Conservation (phyloP, 331 rosid genomes). For the Telfairia occidentalis region DNA sequence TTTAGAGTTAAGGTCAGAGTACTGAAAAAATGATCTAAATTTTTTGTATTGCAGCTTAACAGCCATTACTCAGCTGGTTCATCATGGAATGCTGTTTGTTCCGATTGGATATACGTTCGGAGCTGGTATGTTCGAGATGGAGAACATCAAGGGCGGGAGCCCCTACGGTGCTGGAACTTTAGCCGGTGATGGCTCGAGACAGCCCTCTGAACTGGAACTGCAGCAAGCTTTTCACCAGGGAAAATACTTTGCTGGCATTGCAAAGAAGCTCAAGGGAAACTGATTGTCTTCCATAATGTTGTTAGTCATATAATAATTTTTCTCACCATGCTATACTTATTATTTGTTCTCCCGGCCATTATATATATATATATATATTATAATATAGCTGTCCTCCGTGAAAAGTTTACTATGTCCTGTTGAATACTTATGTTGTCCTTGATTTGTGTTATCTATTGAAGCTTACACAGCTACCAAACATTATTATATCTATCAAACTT, state of each 20-base stretch:
- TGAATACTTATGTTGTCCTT: not conserved
- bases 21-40: not conserved
- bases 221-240: constrained; percentile 96
- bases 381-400: not conserved
- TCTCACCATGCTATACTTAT: not conserved
- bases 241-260: constrained; percentile 63
- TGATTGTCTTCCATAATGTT: constrained; percentile 2
- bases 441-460: constrained; percentile 7
- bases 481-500: constrained; percentile 5
- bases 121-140: constrained; percentile 98
- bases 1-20: not conserved
- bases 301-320: not conserved
- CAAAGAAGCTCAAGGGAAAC: constrained; percentile 80
- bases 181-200: constrained; percentile 94
- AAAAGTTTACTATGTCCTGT: not conserved
- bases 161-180: constrained; percentile 96
- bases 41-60: constrained; percentile 48
- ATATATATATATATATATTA: not conserved
- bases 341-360: not conserved
- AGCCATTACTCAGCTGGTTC: constrained; percentile 94
- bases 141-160: constrained; percentile 86
- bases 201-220: constrained; percentile 78
- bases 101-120: constrained; percentile 92
- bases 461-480: constrained; percentile 1
- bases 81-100: constrained; percentile 89